Conservation (phyloP, 495 filamentous ascomycete genomes). For the Aspergillus avenaceus region DNA sequence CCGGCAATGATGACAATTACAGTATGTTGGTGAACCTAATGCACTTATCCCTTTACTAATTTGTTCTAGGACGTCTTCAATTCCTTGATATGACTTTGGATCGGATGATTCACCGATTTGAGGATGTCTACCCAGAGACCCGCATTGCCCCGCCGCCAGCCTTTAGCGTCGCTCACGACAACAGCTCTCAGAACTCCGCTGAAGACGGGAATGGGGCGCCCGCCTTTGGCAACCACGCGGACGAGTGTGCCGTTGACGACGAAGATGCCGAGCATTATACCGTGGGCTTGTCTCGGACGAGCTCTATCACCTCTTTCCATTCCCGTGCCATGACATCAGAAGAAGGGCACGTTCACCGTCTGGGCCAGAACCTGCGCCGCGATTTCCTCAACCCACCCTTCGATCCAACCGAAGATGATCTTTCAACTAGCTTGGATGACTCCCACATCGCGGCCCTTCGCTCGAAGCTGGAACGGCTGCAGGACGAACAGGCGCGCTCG, state of each 20-base stretch:
- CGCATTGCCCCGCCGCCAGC: slow-evolving; percentile 42
- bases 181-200: slow-evolving; percentile 37
- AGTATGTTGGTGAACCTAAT: no score
- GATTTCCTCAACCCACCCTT: slow-evolving; percentile 54
- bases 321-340: slow-evolving; percentile 77
- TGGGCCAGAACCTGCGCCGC: slow-evolving; percentile 74
- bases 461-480: slow-evolving; percentile 60
- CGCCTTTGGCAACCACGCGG: slow-evolving; percentile 29
- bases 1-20: slow-evolving; percentile 65
- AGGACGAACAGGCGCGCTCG: slow-evolving; percentile 51
- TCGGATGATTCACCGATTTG: slow-evolving; percentile 90
- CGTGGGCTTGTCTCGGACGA: slow-evolving; percentile 59
- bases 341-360: slow-evolving; percentile 83
- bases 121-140: slow-evolving; percentile 92
- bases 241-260: slow-evolving; percentile 42
- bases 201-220: slow-evolving; percentile 33
- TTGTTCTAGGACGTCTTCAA: slow-evolving; percentile 62
- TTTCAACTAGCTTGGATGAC: slow-evolving; percentile 42
- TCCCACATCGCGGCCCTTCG: slow-evolving; percentile 56
- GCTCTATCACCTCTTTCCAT: slow-evolving; percentile 74
- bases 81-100: slow-evolving; percentile 88
- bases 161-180: slow-evolving; percentile 24
- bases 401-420: slow-evolving; percentile 32
- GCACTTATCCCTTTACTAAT: no score
- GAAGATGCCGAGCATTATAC: slow-evolving; percentile 45